Base-by-base conservation (phyloP, 2,329 filamentous ascomycete species). In the Fusarium sp. region DNA sequence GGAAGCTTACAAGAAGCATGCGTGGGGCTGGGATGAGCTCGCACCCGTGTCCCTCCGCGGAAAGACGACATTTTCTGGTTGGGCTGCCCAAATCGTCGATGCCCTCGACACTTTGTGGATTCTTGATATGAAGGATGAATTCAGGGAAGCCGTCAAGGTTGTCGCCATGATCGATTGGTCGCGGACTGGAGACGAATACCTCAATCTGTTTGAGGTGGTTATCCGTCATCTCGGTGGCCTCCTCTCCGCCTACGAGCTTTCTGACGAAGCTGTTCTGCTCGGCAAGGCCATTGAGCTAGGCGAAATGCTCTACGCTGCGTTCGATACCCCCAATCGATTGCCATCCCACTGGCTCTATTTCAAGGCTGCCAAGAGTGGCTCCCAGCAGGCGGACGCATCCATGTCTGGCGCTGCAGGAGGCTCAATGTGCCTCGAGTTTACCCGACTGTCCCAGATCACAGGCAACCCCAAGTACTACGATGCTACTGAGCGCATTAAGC, bases 391-490 rank as follows among this genome's bases (percentile, higher is more conserved):
- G 28, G 80, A 83, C 47, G 66, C 71, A 20, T 79, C 76, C 60
- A 84, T 86, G 75, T 81, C 84, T 6, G 81, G 82, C 13, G 86
- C 86, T 35, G 85, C 84, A n/a, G 82, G 83, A 22, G 93, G 92
- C 38, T 93, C 92, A 15, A 85, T 95, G 63, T 90, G 90, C 14
- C 81, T 96, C 66, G 93, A 95, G 79, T 94, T 95, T 79, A 94
- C 92, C 6, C 86, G 93, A 11, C 85, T 96, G 51, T 90, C 91
- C 26, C 93, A 95, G 81, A 84, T 95, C 66, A 94, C 93, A 0
- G 90, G 89, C 57, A 86, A 94, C 68, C 83, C 88, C 62, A 94
- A 92, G 79, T 95, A 93, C 82, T 95, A 92, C 80, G 92, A 94
- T 81, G 92, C 92, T 10, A 88, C 94, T 60, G 91, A 92, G 70